phyloP scores from a whole-genome alignment of 495 filamentous ascomycete genomes.

The Chaetomium cochliodes region DNA sequence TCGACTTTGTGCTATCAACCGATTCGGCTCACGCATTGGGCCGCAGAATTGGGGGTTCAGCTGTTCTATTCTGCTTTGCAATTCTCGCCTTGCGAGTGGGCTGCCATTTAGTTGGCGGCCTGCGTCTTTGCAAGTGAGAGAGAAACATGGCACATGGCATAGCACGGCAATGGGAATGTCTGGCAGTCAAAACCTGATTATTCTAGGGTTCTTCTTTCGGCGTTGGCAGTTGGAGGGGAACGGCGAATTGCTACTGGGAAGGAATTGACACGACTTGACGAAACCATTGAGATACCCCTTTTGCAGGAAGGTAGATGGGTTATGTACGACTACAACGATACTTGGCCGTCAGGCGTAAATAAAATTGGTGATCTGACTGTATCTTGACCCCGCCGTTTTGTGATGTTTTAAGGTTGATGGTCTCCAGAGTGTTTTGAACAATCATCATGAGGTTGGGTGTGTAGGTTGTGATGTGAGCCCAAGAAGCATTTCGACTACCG shows the following conservation, averaged over 20 bases:
- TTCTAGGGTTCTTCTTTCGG: slow-evolving; percentile 13
- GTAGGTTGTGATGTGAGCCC: too few relatives aligned
- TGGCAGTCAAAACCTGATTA: slow-evolving; percentile 7
- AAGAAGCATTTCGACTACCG: too few relatives aligned
- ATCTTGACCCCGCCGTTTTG: neutral
- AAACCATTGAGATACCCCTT: slow-evolving; percentile 18
- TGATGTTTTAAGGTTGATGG: neutral
- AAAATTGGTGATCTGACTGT: slow-evolving; percentile 3
- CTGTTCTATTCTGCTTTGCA: slow-evolving; percentile 11
- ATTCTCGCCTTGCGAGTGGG: neutral
- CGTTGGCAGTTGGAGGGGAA: slow-evolving; percentile 10
- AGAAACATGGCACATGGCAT: slow-evolving; percentile 2
- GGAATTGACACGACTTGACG: slow-evolving; percentile 7
- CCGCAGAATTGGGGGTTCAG: neutral
- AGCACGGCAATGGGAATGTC: slow-evolving; percentile 8
- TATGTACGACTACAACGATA: slow-evolving; percentile 10
- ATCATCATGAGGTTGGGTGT: too few relatives aligned
- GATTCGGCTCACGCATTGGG: neutral
- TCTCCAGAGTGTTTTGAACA: neutral
- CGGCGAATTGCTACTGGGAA: neutral
- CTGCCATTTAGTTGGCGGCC: slow-evolving; percentile 6
- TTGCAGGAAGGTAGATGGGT: slow-evolving; percentile 19
- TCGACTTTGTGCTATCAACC: slow-evolving; percentile 9
- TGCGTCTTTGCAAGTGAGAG: slow-evolving; percentile 4
- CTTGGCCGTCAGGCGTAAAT: neutral